Evolutionary conservation across 805 yeast genomes (phyloP).

Genomic region (Soucietia sequanensis): DNA sequence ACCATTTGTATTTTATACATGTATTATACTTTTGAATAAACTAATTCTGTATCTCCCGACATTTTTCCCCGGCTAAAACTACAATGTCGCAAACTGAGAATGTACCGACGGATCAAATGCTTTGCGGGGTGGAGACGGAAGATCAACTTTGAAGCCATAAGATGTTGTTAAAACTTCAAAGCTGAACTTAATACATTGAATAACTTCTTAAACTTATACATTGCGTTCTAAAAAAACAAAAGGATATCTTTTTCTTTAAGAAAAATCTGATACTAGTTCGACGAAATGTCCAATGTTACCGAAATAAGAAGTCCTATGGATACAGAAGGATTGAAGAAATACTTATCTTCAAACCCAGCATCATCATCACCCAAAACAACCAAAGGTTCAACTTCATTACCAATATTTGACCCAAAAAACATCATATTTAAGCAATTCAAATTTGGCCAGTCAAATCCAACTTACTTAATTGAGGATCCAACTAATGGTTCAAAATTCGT

Average conservation of each 20-base stretch:
- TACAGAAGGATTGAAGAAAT: conserved; percentile 19
- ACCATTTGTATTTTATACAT: no score
- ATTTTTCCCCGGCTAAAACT: background rate
- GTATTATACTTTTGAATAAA: no score
- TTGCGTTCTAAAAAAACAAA: no score
- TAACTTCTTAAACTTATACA: no score
- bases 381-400: conserved; percentile 20
- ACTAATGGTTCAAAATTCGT: conserved; percentile 41
- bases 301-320: conserved; percentile 36
- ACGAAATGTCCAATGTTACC: conserved; percentile 17
- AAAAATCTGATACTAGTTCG: no score
- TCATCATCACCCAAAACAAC: conserved; percentile 12
- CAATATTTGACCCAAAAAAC: conserved; percentile 26
- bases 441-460: conserved; percentile 66
- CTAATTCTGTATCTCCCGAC: background rate
- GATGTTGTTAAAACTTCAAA: no score
- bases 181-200: no score
- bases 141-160: no score
- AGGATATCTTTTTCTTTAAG: no score
- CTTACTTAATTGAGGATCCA: conserved; percentile 48
- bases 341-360: conserved; percentile 15
- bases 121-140: no score
- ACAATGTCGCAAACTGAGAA: background rate
- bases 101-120: no score
- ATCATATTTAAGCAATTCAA: conserved; percentile 48